Conservation (phyloP, 139 green algal genomes). For the Marvania coccoides region DNA sequence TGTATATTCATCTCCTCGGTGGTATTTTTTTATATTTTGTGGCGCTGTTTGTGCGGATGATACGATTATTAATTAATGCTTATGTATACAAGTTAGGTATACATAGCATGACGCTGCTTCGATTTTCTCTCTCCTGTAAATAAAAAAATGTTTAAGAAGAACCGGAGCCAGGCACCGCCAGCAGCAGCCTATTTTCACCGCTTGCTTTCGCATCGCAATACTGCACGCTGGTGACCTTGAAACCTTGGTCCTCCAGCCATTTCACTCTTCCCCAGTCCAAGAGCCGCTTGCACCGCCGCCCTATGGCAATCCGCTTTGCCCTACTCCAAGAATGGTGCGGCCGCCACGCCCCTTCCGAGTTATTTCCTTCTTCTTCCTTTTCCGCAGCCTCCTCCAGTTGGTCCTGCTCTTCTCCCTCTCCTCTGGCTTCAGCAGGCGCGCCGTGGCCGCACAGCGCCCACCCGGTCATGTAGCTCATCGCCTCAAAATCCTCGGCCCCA, state of each 20-base stretch:
- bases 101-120: no score
- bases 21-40: not conserved
- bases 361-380: not conserved
- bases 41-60: not conserved
- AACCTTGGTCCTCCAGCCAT: conserved; percentile 38
- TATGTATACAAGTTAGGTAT: no score
- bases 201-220: conserved; percentile 37
- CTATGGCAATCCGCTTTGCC: conserved; percentile 36
- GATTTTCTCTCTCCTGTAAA: no score
- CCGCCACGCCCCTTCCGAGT: not conserved
- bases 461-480: conserved; percentile 63
- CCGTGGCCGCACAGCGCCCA: conserved; percentile 72
- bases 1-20: not conserved
- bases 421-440: conserved; percentile 21
- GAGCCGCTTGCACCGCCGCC: conserved; percentile 55
- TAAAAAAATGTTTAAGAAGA: no score
- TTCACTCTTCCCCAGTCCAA: conserved; percentile 53
- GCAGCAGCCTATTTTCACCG: conserved; percentile 51
- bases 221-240: conserved; percentile 21
- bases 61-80: not conserved
- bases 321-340: conserved; percentile 10
- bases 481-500: conserved; percentile 60
- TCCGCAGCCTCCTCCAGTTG: not conserved
- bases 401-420: not conserved
- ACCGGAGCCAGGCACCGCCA: conserved; percentile 22